Conservation (phyloP, 495 filamentous ascomycete genomes). For the Peziza echinospora region DNA sequence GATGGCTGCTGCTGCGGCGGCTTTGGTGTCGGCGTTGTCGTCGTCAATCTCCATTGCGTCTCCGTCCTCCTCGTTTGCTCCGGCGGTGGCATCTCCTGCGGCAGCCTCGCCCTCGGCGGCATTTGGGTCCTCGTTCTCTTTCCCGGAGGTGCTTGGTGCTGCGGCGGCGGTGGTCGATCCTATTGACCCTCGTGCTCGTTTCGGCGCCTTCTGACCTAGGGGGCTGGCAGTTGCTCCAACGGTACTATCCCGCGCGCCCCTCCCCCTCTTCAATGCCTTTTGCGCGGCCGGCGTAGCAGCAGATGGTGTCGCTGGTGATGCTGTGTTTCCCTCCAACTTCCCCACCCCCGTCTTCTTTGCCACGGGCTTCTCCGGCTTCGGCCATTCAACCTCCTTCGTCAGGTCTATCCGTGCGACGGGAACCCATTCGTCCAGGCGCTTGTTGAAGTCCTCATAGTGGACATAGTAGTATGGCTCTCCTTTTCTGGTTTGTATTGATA, state of each 20-base stretch:
- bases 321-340: conserved; percentile 34
- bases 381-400: conserved; percentile 53
- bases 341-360: conserved; percentile 44
- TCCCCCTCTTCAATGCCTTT: neutral
- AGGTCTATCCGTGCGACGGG: conserved; percentile 62
- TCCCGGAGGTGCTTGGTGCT: neutral
- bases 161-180: neutral
- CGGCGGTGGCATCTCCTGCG: neutral
- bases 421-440: conserved; percentile 96
- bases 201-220: neutral
- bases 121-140: neutral
- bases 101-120: neutral
- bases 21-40: conserved; percentile 25
- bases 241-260: neutral
- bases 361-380: conserved; percentile 39
- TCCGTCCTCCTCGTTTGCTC: conserved; percentile 26
- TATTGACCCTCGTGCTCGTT: neutral
- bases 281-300: conserved; percentile 26
- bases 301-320: conserved; percentile 24
- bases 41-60: conserved; percentile 46
- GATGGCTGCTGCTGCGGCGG: conserved; percentile 19
- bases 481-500: conserved; percentile 68
- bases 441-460: conserved; percentile 98
- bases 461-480: conserved; percentile 76
- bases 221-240: neutral